These are phyloP conservation scores for Pythium sp. DNA, from an alignment of 352 stramenopile genomes.

Conservation along the genomic window DNA sequence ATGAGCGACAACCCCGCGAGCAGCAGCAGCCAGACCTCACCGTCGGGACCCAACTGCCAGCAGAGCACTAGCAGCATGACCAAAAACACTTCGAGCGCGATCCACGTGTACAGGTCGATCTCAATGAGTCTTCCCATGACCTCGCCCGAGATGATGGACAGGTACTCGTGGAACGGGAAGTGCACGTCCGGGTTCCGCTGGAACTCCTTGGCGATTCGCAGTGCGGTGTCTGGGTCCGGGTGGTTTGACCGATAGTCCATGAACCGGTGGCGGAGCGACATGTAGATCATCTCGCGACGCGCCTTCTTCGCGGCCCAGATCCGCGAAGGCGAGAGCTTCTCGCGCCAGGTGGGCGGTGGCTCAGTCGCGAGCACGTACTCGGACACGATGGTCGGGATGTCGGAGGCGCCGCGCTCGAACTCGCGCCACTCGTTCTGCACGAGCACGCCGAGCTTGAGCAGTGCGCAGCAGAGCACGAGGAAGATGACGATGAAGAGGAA, in stretches of 20 bases:
- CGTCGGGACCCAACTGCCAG: slow-evolving; percentile 30
- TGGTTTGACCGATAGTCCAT: slow-evolving; percentile 75
- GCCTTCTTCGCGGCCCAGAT: slow-evolving; percentile 30
- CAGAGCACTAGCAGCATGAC: slow-evolving; percentile 44
- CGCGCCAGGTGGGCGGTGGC: slow-evolving; percentile 30
- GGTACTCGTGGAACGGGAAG: slow-evolving; percentile 80
- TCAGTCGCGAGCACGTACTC: slow-evolving; percentile 61
- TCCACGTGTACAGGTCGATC: slow-evolving; percentile 69
- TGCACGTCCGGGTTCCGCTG: slow-evolving; percentile 46
- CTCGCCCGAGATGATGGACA: slow-evolving; percentile 73
- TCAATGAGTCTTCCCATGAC: slow-evolving; percentile 71
- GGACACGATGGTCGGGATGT: slow-evolving; percentile 55
- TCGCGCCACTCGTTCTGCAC: slow-evolving; percentile 71
- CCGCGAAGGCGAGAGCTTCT: slow-evolving; percentile 35
- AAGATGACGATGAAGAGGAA: slow-evolving; percentile 85
- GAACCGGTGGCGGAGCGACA: slow-evolving; percentile 60
- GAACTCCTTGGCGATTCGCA: slow-evolving; percentile 55
- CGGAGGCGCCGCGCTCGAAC: slow-evolving; percentile 54
- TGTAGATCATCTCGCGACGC: slow-evolving; percentile 60
- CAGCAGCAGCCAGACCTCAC: slow-evolving; percentile 46
- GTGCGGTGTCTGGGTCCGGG: slow-evolving; percentile 37
- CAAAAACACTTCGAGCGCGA: slow-evolving; percentile 54
- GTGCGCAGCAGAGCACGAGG: slow-evolving; percentile 55
- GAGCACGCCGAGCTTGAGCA: slow-evolving; percentile 60
- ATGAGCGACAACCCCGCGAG: slow-evolving; percentile 37